Base-by-base conservation (phyloP, 805 yeast genomes). In the Starmerella gropengiesseri region DNA sequence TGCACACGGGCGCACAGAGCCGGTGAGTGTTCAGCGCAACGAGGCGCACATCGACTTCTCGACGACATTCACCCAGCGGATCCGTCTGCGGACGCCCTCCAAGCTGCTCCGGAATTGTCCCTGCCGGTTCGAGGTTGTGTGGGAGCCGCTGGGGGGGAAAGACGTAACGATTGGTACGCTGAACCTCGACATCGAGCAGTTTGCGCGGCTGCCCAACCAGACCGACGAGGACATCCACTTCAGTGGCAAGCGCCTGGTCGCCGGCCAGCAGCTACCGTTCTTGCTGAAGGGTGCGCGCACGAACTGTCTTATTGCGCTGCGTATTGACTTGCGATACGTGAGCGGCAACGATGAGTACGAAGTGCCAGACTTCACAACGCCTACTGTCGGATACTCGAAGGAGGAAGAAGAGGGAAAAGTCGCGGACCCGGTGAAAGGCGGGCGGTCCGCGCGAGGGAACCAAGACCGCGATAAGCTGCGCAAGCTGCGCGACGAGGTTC, bases 231-330 rank as follows among this genome's bases (percentile, higher is more conserved):
- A 23, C 7, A 7, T 27, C 18, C 23, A 23, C 14, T 20, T n/a
- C n/a, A 6, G 14, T n/a, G 31, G 27, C 18, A 21, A 25, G 18
- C 23, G 33, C 16, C 19, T 31, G 7, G 39, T 35, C 13, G 39
- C 39, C 31, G 50, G 74, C 71, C 42, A 2, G 69, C 79, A 48
- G 67, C 82, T 45, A 31, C 41, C 49, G 48, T 85, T 81, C 53
- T 62, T 89, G 33, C 65, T 89, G 28, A 78, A 78, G 53, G 72
- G 83, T 21, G 80, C 94, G 1, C 83, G 84, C 51, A 75, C 89
- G 16, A 89, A 89, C 59, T 78, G 93, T 2, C 20, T 57, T 40
- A 37, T 56, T 13, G 36, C 41, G 46, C 47, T 84, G 31, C 69
- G 78, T 1, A 63, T 82, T n/a, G 65, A 66, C 5, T 60, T 81